Conservation (phyloP, 1,284 basidiomycete species). For the Grifola frondosa region DNA sequence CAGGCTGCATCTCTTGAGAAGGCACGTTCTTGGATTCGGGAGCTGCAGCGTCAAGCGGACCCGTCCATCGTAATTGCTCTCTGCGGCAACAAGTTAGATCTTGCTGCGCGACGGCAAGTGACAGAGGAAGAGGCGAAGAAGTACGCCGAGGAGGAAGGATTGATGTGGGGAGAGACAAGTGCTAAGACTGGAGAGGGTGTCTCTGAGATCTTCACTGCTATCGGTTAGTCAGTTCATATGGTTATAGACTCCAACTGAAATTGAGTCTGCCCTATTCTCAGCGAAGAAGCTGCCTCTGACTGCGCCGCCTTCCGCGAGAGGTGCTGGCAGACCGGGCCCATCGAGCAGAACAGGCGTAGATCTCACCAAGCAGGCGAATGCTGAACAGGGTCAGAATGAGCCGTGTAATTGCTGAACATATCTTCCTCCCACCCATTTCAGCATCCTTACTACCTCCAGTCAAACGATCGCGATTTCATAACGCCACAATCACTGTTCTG, state of each 20-base stretch:
- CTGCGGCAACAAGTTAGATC: constrained; percentile 93
- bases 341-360: constrained; percentile 64
- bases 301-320: constrained; percentile 64
- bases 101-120: constrained; percentile 80
- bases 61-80: constrained; percentile 95
- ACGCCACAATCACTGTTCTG: no score
- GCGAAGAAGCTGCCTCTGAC: constrained; percentile 80
- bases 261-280: constrained; percentile 30
- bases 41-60: constrained; percentile 96
- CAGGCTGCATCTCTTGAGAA: constrained; percentile 89
- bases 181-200: constrained; percentile 94
- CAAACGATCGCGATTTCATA: no score
- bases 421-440: constrained; percentile 2
- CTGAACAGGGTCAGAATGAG: constrained; percentile 54
- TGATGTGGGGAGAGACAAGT: constrained; percentile 96
- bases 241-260: constrained; percentile 4
- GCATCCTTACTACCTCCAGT: no score
- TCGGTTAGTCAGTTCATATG: constrained; percentile 52
- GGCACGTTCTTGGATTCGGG: constrained; percentile 94
- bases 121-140: constrained; percentile 85
- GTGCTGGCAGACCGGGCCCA: constrained; percentile 45
- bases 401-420: constrained; percentile 69
- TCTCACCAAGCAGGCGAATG: constrained; percentile 62
- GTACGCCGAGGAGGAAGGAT: constrained; percentile 91
- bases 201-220: constrained; percentile 83